Conservation (phyloP, 345 rosid genomes). For the Corymbia maculata region DNA sequence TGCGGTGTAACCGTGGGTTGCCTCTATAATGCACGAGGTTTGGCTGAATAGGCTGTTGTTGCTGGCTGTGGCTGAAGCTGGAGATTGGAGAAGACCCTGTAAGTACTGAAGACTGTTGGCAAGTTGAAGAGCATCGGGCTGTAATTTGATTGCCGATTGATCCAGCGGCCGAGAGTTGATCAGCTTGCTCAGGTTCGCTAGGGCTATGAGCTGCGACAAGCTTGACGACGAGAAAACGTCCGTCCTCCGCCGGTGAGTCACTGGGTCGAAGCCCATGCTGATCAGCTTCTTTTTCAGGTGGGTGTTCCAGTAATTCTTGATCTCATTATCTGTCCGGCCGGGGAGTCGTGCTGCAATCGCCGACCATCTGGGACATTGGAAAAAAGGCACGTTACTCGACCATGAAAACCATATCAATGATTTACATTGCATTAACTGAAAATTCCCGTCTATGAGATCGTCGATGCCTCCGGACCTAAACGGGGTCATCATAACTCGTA, state of each 20-base stretch:
- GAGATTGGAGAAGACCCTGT: background rate
- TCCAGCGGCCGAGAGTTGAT: slow-evolving; percentile 15
- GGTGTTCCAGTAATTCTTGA: slow-evolving; percentile 81
- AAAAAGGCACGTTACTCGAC: background rate
- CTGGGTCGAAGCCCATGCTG: slow-evolving; percentile 79
- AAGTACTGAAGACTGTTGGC: background rate
- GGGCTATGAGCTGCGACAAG: slow-evolving; percentile 25
- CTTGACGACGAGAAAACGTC: slow-evolving; percentile 44
- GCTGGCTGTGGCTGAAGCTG: background rate
- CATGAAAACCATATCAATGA: background rate
- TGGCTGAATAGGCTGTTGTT: background rate
- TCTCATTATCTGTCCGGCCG: slow-evolving; percentile 79
- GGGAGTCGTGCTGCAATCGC: slow-evolving; percentile 71
- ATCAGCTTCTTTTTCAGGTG: slow-evolving; percentile 65
- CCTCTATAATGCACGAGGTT: background rate
- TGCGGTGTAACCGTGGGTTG: background rate
- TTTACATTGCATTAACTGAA: background rate
- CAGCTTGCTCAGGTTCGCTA: slow-evolving; percentile 1
- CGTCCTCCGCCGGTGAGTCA: slow-evolving; percentile 59
- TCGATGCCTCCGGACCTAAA: background rate
- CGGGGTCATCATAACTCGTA: background rate
- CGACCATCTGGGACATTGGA: slow-evolving; percentile 45
- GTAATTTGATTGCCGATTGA: background rate
- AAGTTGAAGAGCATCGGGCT: background rate
- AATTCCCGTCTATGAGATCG: background rate